These are phyloP conservation scores for Skeletonema menzelii DNA, from an alignment of 108 stramenopile species.

Conservation along the genomic window DNA sequence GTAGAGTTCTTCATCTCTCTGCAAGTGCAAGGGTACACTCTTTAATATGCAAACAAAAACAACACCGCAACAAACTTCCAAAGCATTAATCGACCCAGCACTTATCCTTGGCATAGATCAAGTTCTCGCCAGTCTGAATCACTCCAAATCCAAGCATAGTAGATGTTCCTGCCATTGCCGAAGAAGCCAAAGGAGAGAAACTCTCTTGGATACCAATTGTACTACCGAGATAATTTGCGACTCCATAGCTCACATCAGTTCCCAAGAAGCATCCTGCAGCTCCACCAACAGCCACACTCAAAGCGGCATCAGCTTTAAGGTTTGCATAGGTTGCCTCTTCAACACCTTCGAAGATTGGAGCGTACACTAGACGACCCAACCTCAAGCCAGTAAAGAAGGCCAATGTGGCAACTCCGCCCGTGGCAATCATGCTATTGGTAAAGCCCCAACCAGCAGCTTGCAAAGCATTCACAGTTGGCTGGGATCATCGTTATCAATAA, in stretches of 20 bases:
- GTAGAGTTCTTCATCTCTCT: too few species aligned
- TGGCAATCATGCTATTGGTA: not conserved
- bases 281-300: conserved; percentile 20
- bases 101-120: not conserved
- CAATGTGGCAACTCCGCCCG: not conserved
- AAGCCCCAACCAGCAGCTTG: not conserved
- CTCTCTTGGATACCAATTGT: conserved; percentile 12
- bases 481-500: not conserved
- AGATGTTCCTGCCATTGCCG: conserved; percentile 7
- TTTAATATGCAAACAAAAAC: not conserved
- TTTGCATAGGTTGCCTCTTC: conserved; percentile 9
- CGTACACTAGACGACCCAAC: not conserved
- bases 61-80: not conserved
- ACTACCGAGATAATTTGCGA: conserved; percentile 8
- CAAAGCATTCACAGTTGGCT: conserved; percentile 2
- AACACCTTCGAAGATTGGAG: conserved; percentile 6
- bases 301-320: conserved; percentile 5
- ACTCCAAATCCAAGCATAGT: conserved; percentile 16
- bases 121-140: conserved; percentile 6
- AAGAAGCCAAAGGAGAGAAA: not conserved
- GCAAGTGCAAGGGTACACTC: too few species aligned
- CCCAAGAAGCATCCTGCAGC: conserved; percentile 22
- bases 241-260: conserved; percentile 17
- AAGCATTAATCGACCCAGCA: conserved; percentile 11
- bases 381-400: not conserved